A percentile compares a stretch with the other conserved stretches of the same genome.
These are phyloP conservation scores for Phyllosticta capitalensis DNA, from an alignment of 2,329 filamentous ascomycete genomes.

Conservation along the genomic window DNA sequence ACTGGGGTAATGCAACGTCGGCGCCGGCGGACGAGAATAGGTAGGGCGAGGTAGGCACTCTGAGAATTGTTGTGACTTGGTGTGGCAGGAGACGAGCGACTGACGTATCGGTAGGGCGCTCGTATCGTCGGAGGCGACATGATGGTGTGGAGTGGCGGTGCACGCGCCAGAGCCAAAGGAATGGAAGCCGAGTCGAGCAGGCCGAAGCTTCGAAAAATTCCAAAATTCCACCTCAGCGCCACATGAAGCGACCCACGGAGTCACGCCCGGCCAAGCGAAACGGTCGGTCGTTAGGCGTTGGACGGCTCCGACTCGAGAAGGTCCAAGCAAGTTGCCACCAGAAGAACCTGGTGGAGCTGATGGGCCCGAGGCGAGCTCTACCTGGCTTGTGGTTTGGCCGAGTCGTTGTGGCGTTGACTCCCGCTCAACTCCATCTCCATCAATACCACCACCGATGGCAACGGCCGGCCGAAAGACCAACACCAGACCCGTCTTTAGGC, in stretches of 20 bases:
- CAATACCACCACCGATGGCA: not conserved
- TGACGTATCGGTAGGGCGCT: not conserved
- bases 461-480: not conserved
- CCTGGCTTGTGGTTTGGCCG: too few relatives aligned
- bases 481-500: too few relatives aligned
- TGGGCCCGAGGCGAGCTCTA: too few relatives aligned
- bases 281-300: not conserved
- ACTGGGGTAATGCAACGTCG: too few relatives aligned
- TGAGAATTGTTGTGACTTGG: too few relatives aligned
- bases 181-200: not conserved
- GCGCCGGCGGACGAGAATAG: too few relatives aligned
- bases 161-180: not conserved
- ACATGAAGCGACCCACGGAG: not conserved
- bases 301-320: too few relatives aligned
- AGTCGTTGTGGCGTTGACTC: too few relatives aligned
- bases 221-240: not conserved
- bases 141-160: not conserved
- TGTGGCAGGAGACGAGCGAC: not conserved
- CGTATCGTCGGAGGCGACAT: not conserved
- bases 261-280: not conserved
- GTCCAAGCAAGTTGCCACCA: too few relatives aligned
- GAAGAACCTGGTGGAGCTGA: not conserved
- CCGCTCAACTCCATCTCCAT: not conserved
- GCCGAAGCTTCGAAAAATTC: not conserved
- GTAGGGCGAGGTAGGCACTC: not conserved